Base-by-base conservation (phyloP, 1,139 yeast species). In the Meyerozyma smithsonii region DNA sequence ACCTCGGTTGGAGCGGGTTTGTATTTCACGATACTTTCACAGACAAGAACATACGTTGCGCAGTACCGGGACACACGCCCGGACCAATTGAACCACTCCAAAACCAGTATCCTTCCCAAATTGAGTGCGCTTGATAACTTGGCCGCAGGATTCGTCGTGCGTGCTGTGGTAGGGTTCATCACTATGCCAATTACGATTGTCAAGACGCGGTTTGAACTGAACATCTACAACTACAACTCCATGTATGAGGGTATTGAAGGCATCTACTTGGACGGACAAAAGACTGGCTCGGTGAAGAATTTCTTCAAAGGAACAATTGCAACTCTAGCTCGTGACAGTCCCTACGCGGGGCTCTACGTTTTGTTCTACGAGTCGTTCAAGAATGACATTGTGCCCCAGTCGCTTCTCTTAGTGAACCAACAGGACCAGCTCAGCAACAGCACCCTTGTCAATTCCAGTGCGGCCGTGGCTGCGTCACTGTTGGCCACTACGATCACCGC, bases 111-210 rank as follows among this genome's bases (percentile, higher is more conserved):
- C 8, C 66, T 92, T 40, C 97, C 97, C 2, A 80, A 77, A 54
- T 67, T 92, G 32, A 70, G 86, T 4, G 81, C 81, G 49, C 54
- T 69, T 36, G 90, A 83, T 44, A 92, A 92, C 56, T 63, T 90
- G 42, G 44, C 77, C 4, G 72, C 90, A 1, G 98, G 98, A 3
- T 87, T 87, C 36, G 54, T 81, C 2, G 84, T 94, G 1, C 69
- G 98, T 42, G 90, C 92, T 0, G 47, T 77, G 2, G 96, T 89
- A 4, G 98, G 98, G 1, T 74, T 84, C 47, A 47, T 86, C 16
- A 88, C 96, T n/a, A 92, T 92, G 98, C 98, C 98, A 0, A 77
- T 92, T n/a, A 92, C 98, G 0, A 81, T 92, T n/a, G 64, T 92
- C 36, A 92, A 92, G 56, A 94, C 95, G 8, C 72, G 97, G 35